Percentiles rank a stretch among this genome's conserved stretches.
phyloP scores from a whole-genome alignment of 345 rosid genomes.

The Camelina hispida region DNA sequence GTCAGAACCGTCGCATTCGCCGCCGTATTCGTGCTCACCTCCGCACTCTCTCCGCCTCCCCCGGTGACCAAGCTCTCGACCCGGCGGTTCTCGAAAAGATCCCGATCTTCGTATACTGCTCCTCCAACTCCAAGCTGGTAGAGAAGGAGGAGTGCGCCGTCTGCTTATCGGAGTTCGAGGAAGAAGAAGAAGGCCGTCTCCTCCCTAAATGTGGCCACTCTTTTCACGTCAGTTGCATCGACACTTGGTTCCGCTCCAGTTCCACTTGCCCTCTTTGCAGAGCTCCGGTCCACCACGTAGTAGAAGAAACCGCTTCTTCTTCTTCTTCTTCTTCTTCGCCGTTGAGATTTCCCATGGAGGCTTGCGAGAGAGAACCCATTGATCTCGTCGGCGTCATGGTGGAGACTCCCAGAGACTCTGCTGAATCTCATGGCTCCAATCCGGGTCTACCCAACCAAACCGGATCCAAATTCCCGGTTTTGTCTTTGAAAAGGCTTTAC shows the following conservation, averaged over 20 bases:
- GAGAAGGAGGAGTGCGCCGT: conserved; percentile 65
- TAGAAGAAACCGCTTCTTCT: conserved; percentile 24
- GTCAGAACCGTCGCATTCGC: conserved; percentile 51
- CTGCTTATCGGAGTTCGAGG: conserved; percentile 79
- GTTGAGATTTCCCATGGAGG: conserved; percentile 36
- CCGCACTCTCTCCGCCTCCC: conserved; percentile 42
- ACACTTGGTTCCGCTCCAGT: conserved; percentile 79
- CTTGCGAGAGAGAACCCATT: conserved; percentile 35
- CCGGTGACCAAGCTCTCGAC: conserved; percentile 51
- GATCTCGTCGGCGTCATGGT: conserved; percentile 38
- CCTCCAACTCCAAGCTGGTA: conserved; percentile 28
- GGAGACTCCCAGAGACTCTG: conserved; percentile 44
- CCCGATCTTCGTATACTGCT: conserved; percentile 58
- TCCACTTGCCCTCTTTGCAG: conserved; percentile 87
- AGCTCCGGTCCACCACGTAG: conserved; percentile 57
- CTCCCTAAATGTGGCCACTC: conserved; percentile 73
- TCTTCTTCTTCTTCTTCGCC: conserved; percentile 32
- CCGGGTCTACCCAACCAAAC: conserved; percentile 15
- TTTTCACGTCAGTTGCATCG: conserved; percentile 84
- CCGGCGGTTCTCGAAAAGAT: conserved; percentile 52
- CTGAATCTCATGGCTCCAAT: conserved; percentile 28
- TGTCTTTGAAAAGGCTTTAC: conserved; percentile 45
- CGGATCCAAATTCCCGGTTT: conserved; percentile 41
- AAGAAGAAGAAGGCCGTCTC: conserved; percentile 64
- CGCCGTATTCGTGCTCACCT: conserved; percentile 48